Percentiles rank a stretch among this genome's conserved stretches.
Evolutionary conservation across 495 filamentous ascomycete genomes (phyloP).

Genomic region (Trichocladium uniseriatum): DNA sequence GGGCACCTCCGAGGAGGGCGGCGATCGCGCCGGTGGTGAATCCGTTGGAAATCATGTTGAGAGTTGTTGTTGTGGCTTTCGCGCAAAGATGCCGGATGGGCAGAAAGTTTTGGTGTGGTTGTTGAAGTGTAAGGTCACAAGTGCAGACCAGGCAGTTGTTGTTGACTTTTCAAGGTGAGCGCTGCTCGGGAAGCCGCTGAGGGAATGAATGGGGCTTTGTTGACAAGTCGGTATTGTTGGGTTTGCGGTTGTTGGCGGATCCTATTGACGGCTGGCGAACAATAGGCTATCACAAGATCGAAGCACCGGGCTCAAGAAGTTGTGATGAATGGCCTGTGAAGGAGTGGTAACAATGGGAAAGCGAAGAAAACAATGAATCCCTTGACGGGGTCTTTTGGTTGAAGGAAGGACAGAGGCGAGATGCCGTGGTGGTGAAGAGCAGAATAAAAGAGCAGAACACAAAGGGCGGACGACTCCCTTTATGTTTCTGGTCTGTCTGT

Average conservation of each 20-base stretch:
- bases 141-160: constrained; percentile 5
- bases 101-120: too few relatives aligned
- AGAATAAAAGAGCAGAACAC: constrained; percentile 5
- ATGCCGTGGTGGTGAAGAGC: constrained; percentile 13
- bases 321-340: neutral
- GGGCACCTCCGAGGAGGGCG: constrained; percentile 22
- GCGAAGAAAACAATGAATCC: constrained; percentile 14
- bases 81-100: constrained; percentile 12
- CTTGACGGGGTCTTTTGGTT: constrained; percentile 5
- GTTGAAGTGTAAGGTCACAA: constrained; percentile 8
- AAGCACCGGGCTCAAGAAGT: constrained; percentile 18
- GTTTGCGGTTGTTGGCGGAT: neutral
- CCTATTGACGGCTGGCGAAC: neutral
- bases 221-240: constrained; percentile 11
- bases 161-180: constrained; percentile 7
- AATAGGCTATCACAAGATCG: constrained; percentile 9
- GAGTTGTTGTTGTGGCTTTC: neutral
- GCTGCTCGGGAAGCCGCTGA: constrained; percentile 12
- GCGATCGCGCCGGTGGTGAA: constrained; percentile 21
- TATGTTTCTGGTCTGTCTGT: constrained; percentile 22
- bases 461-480: constrained; percentile 14
- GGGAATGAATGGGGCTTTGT: constrained; percentile 13
- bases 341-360: constrained; percentile 8
- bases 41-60: constrained; percentile 28
- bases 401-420: constrained; percentile 18